Percentiles rank a stretch among this genome's conserved stretches.
phyloP scores from a whole-genome alignment of 768 basidiomycete genomes.

The Rhodotorula toruloides region DNA sequence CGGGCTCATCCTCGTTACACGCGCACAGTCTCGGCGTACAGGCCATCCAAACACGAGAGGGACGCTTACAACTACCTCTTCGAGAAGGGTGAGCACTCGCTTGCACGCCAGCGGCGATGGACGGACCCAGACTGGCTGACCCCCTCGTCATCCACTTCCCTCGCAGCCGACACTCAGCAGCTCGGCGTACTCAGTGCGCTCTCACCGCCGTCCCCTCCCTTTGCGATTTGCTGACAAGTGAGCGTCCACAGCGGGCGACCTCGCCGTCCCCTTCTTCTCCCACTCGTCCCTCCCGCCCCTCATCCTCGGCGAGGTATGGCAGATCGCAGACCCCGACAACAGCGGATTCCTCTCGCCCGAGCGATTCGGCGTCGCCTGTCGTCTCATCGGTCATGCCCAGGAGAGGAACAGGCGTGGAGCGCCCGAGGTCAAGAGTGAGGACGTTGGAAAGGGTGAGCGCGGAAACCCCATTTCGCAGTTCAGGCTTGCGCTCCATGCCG shows the following conservation, averaged over 20 bases:
- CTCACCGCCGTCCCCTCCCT: neutral
- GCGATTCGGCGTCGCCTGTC: conserved; percentile 78
- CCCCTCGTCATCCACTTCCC: neutral
- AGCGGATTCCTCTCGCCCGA: conserved; percentile 85
- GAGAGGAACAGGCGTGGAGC: conserved; percentile 56
- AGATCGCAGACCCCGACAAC: conserved; percentile 83
- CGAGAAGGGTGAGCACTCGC: conserved; percentile 19
- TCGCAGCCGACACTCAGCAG: conserved; percentile 65
- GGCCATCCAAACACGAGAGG: conserved; percentile 23
- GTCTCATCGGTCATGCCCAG: conserved; percentile 90
- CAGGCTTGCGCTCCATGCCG: too few species aligned
- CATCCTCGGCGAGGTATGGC: conserved; percentile 85
- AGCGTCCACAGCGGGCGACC: conserved; percentile 60
- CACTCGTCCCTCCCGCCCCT: conserved; percentile 73
- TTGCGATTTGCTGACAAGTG: neutral
- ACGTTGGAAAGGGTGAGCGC: conserved; percentile 66
- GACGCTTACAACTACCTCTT: conserved; percentile 33
- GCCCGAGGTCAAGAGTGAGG: conserved; percentile 48
- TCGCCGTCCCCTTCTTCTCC: conserved; percentile 78
- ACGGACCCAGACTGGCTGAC: neutral
- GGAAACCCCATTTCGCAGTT: neutral
- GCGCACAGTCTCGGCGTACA: conserved; percentile 21
- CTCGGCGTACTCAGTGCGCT: conserved; percentile 62
- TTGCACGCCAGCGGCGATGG: too few species aligned
- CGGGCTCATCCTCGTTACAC: conserved; percentile 1